Evolutionary conservation across 2,329 filamentous ascomycete genomes (phyloP).

Genomic region (Epichloe hybrida): DNA sequence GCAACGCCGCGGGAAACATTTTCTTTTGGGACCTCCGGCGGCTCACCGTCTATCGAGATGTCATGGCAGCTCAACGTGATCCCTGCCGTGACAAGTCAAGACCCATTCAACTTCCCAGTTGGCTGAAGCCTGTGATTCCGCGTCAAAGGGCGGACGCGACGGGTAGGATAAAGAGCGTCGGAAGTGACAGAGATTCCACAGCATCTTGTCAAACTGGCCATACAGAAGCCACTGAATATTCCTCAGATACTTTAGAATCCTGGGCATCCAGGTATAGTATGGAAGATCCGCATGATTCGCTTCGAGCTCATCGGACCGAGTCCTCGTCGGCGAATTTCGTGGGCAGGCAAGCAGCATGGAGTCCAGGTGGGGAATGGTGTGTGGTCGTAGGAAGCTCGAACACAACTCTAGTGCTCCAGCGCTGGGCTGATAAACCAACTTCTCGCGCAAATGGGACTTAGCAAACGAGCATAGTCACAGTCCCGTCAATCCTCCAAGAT

Average conservation of each 20-base stretch:
- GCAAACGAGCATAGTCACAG: not conserved
- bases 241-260: constrained; percentile 33
- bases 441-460: constrained; percentile 4
- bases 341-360: constrained; percentile 56
- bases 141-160: constrained; percentile 17
- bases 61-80: constrained; percentile 27
- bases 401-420: constrained; percentile 37
- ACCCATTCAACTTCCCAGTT: constrained; percentile 30
- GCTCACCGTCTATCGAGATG: constrained; percentile 43
- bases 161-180: constrained; percentile 12
- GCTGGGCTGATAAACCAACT: constrained; percentile 27
- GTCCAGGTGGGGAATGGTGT: constrained; percentile 52
- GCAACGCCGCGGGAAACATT: constrained; percentile 52
- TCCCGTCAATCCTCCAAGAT: too few species aligned
- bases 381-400: constrained; percentile 47
- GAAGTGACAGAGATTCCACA: constrained; percentile 18
- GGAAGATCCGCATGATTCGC: constrained; percentile 34
- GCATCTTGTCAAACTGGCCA: constrained; percentile 10
- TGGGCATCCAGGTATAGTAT: constrained; percentile 43
- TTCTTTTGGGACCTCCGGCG: constrained; percentile 66
- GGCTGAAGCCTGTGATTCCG: constrained; percentile 31
- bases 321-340: constrained; percentile 44
- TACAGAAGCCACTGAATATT: constrained; percentile 22
- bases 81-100: constrained; percentile 21
- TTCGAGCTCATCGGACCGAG: constrained; percentile 45